phyloP scores from a whole-genome alignment of 169 alveolate genomes.

The Ichthyophthirius multifiliis region DNA sequence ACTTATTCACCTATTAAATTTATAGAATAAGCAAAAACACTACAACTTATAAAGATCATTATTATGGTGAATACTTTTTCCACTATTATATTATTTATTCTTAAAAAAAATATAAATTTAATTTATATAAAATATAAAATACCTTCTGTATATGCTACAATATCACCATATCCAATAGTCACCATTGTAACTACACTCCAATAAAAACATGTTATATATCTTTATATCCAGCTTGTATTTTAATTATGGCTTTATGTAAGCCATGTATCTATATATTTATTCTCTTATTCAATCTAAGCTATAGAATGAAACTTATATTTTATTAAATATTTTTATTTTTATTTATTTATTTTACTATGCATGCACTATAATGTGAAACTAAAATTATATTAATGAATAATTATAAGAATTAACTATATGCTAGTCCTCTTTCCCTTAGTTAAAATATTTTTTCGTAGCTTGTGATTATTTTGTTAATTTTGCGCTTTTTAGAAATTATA shows the following conservation, averaged over 20 bases:
- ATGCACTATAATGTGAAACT: not conserved
- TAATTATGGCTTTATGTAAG: not conserved
- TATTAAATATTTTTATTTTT: no score
- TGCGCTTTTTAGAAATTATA: no score
- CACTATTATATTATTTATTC: not conserved
- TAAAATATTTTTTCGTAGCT: not conserved
- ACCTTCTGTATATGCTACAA: not conserved
- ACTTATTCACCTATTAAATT: not conserved
- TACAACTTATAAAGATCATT: not conserved
- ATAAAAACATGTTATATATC: not conserved
- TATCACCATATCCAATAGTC: not conserved
- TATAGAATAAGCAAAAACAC: not conserved
- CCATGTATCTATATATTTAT: not conserved
- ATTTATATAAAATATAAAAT: not conserved
- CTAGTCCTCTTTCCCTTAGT: not conserved
- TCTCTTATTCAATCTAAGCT: not conserved
- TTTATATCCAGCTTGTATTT: not conserved
- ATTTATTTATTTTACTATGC: no score
- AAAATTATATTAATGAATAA: not conserved
- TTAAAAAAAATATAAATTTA: not conserved
- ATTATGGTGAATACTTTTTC: not conserved
- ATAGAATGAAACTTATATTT: not conserved
- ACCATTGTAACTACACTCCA: slow-evolving; percentile 1
- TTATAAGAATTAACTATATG: not conserved
- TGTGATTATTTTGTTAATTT: no score